Conservation (phyloP, 441 rosid species). For the Adansonia madagascariensis region DNA sequence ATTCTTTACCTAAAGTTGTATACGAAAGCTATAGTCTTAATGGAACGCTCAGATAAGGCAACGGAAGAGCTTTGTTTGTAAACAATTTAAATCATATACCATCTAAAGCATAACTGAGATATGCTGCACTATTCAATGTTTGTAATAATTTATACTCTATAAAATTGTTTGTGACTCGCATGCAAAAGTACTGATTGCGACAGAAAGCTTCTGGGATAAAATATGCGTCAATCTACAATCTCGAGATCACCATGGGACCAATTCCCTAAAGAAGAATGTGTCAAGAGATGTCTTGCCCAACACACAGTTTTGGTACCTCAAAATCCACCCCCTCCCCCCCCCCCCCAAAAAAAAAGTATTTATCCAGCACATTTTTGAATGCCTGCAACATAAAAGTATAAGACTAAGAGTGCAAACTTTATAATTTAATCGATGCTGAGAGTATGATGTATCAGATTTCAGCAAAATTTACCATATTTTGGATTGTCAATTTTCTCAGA, state of each 20-base stretch:
- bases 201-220: slow-evolving; percentile 47
- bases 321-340: slow-evolving; percentile 8
- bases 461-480: slow-evolving; percentile 26
- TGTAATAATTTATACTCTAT: slow-evolving; percentile 44
- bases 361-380: slow-evolving; percentile 65
- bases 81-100: slow-evolving; percentile 12
- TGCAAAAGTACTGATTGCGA: slow-evolving; percentile 43
- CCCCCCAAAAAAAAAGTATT: slow-evolving; percentile 49
- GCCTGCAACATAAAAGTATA: slow-evolving; percentile 52
- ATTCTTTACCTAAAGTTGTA: background rate
- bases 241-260: slow-evolving; percentile 38
- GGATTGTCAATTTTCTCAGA: slow-evolving; percentile 24
- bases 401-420: slow-evolving; percentile 1
- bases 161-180: slow-evolving; percentile 42
- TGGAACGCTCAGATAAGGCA: slow-evolving; percentile 11
- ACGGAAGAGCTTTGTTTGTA: background rate
- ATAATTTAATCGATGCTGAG: background rate
- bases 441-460: slow-evolving; percentile 26
- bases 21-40: background rate
- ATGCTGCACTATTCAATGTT: slow-evolving; percentile 40
- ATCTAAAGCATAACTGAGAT: slow-evolving; percentile 29
- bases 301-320: slow-evolving; percentile 35
- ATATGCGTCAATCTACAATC: slow-evolving; percentile 38
- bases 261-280: slow-evolving; percentile 33
- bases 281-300: slow-evolving; percentile 33